Evolutionary conservation across 2,329 filamentous ascomycete genomes (phyloP).

Genomic region (Colletotrichum coccodes): DNA sequence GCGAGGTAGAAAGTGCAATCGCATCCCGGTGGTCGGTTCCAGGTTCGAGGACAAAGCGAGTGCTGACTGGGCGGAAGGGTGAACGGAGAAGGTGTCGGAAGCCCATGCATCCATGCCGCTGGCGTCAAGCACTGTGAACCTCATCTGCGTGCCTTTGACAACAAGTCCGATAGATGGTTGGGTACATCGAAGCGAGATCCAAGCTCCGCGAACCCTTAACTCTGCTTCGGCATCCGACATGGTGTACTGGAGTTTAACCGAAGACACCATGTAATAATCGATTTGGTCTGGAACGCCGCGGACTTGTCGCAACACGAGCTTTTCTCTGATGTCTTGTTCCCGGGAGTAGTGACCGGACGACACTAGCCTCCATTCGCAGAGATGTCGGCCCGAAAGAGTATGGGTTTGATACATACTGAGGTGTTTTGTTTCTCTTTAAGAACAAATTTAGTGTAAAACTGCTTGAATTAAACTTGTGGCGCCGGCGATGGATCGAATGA

Average conservation of each 20-base stretch:
- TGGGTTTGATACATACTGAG: background rate
- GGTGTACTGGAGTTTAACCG: background rate
- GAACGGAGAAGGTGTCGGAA: conserved; percentile 7
- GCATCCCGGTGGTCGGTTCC: background rate
- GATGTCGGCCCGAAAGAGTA: background rate
- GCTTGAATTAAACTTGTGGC: background rate
- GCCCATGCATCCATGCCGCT: background rate
- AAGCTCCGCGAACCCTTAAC: background rate
- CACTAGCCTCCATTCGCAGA: background rate
- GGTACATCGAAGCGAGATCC: background rate
- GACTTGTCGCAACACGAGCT: background rate
- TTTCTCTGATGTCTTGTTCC: conserved; percentile 8
- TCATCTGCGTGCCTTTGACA: background rate
- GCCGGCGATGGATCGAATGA: background rate
- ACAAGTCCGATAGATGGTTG: conserved; percentile 12
- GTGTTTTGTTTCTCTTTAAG: background rate
- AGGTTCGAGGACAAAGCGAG: background rate
- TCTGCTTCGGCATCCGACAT: background rate
- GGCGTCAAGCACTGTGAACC: background rate
- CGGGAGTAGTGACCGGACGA: background rate
- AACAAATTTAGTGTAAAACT: background rate
- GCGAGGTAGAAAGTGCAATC: background rate
- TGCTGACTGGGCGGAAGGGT: background rate
- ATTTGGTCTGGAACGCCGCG: background rate
- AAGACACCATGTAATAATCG: conserved; percentile 3